Evolutionary conservation across 2,329 filamentous ascomycete genomes (phyloP).

Genomic region (Aspergillus fumigatus): DNA sequence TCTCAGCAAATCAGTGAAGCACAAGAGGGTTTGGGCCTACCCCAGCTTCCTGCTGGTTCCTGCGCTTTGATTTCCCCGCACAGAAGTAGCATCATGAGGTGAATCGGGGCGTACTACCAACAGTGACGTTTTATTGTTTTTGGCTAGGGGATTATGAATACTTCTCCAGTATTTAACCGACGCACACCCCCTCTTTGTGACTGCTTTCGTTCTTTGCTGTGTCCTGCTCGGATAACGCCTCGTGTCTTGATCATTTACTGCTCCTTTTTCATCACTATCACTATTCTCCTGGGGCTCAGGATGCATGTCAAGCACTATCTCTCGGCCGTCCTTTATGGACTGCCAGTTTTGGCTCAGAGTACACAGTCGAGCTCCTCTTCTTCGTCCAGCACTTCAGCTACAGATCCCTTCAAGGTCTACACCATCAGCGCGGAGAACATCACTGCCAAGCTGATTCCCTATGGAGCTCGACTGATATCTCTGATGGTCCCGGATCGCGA

Average conservation of each 20-base stretch:
- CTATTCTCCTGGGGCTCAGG: slow-evolving; percentile 24
- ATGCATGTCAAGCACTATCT: slow-evolving; percentile 36
- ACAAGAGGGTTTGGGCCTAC: slow-evolving; percentile 14
- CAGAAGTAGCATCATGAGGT: slow-evolving; percentile 18
- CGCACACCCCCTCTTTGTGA: slow-evolving; percentile 17
- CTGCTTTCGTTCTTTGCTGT: slow-evolving; percentile 24
- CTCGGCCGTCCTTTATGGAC: slow-evolving; percentile 28
- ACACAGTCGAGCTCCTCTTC: slow-evolving; percentile 11
- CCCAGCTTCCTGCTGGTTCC: slow-evolving; percentile 11
- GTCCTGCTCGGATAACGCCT: slow-evolving; percentile 24
- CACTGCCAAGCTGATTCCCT: slow-evolving; percentile 45
- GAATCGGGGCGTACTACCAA: neutral
- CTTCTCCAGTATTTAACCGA: slow-evolving; percentile 12
- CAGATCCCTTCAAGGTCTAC: slow-evolving; percentile 39
- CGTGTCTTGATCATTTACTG: slow-evolving; percentile 26
- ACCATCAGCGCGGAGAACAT: slow-evolving; percentile 46
- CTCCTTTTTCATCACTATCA: slow-evolving; percentile 26
- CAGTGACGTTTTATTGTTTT: slow-evolving; percentile 9
- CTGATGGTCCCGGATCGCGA: slow-evolving; percentile 48
- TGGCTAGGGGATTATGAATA: slow-evolving; percentile 9
- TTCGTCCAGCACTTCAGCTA: slow-evolving; percentile 6
- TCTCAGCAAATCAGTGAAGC: slow-evolving; percentile 15
- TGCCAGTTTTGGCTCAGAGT: slow-evolving; percentile 25
- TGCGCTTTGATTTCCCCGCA: slow-evolving; percentile 10
- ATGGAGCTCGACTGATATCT: slow-evolving; percentile 45